Percentiles rank a stretch among this genome's conserved stretches.
Conservation (phyloP, 2,329 filamentous ascomycete genomes). For the Spiromastix sp. region DNA sequence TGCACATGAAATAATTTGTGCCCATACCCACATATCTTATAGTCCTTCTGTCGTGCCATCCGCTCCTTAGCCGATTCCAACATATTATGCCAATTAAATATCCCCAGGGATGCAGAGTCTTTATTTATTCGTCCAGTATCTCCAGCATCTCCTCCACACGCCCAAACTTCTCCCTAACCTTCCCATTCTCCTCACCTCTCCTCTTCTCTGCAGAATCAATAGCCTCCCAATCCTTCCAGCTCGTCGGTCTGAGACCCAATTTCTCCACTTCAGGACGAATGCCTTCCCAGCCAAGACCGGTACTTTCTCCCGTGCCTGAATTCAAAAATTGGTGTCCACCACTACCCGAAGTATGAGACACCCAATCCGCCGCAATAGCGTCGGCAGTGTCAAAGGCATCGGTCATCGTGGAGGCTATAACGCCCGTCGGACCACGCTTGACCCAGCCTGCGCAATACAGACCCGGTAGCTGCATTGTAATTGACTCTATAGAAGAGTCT, state of each 20-base stretch:
- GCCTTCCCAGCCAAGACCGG: constrained; percentile 63
- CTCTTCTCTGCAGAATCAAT: constrained; percentile 72
- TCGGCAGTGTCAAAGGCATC: constrained; percentile 89
- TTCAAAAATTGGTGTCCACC: constrained; percentile 36
- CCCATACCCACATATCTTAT: too few relatives aligned
- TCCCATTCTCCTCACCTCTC: constrained; percentile 57
- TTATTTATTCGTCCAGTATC: constrained; percentile 30
- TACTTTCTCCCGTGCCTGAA: constrained; percentile 22
- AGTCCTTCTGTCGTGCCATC: too few relatives aligned
- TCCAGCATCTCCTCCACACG: constrained; percentile 49
- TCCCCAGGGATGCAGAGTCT: too few relatives aligned
- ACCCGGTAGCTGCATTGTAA: constrained; percentile 47
- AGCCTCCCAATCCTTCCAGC: constrained; percentile 75
- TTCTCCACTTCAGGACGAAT: constrained; percentile 51
- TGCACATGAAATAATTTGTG: too few relatives aligned
- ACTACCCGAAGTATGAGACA: constrained; percentile 16
- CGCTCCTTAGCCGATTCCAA: too few relatives aligned
- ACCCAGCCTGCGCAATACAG: constrained; percentile 96
- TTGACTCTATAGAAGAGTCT: constrained; percentile 13
- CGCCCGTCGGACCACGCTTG: constrained; percentile 85
- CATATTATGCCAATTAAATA: too few relatives aligned
- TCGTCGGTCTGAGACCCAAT: constrained; percentile 52
- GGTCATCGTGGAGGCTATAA: constrained; percentile 92
- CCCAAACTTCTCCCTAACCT: constrained; percentile 61
- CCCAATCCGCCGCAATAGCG: constrained; percentile 71